Evolutionary conservation across 2,329 filamentous ascomycete species (phyloP).

Genomic region (Cladosporium phlei): DNA sequence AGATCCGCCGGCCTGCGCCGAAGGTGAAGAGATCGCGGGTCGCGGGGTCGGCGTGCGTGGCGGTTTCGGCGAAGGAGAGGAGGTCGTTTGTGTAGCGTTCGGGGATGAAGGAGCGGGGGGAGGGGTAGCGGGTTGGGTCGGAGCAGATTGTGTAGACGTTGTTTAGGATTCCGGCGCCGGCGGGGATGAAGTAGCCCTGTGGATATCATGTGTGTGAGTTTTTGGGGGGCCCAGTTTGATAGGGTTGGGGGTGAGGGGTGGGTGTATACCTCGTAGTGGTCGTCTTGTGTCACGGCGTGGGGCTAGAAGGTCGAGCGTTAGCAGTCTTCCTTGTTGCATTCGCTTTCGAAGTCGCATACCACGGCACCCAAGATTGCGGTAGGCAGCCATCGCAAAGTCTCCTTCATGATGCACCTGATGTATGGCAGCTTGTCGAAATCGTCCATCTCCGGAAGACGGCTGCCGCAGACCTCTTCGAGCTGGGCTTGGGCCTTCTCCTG

Average conservation of each 20-base stretch:
- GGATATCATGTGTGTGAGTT: too few species aligned
- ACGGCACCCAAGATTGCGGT: conserved; percentile 28
- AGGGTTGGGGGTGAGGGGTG: background rate
- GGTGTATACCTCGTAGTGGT: conserved; percentile 2
- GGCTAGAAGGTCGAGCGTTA: background rate
- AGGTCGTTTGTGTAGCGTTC: conserved; percentile 27
- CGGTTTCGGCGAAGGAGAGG: conserved; percentile 26
- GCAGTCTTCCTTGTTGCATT: too few species aligned
- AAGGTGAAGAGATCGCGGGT: conserved; percentile 53
- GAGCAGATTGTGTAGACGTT: conserved; percentile 36
- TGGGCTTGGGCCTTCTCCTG: conserved; percentile 51
- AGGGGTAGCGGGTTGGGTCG: conserved; percentile 33
- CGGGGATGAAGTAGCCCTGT: conserved; percentile 32
- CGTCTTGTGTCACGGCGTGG: conserved; percentile 17
- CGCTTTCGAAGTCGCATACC: background rate
- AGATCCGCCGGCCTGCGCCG: conserved; percentile 54
- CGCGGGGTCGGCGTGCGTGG: conserved; percentile 34
- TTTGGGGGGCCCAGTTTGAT: too few species aligned
- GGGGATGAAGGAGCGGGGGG: conserved; percentile 36
- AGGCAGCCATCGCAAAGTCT: conserved; percentile 22
- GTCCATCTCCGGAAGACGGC: conserved; percentile 17
- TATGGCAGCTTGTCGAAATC: conserved; percentile 20
- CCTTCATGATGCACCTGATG: conserved; percentile 20
- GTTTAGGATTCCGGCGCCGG: conserved; percentile 24
- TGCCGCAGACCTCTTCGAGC: conserved; percentile 21